Evolutionary conservation across 169 alveolate species (phyloP).

Genomic region (Plasmodium chabaudi): DNA sequence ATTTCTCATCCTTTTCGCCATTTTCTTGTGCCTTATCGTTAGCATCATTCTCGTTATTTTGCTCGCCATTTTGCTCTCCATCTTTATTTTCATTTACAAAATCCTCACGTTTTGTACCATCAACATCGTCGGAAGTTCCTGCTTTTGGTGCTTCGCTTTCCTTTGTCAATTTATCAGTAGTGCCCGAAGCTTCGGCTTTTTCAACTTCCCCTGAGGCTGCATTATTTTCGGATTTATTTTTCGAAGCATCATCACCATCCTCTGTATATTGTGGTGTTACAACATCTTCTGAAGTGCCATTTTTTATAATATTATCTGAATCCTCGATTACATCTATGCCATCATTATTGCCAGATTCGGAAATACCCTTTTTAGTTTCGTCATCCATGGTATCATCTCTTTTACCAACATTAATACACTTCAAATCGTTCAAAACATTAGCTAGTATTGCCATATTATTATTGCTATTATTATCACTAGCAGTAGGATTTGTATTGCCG

Average conservation of each 20-base stretch:
- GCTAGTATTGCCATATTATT: constrained; percentile 14
- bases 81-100: neutral
- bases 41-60: neutral
- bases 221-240: too few relatives aligned
- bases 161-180: neutral
- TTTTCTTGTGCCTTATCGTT: neutral
- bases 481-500: neutral
- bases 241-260: too few relatives aligned
- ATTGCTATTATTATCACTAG: neutral
- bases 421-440: constrained; percentile 46
- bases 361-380: neutral
- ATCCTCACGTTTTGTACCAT: neutral
- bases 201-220: too few relatives aligned
- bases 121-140: neutral
- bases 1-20: neutral
- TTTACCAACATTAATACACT: constrained; percentile 34
- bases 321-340: neutral
- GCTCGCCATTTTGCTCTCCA: neutral
- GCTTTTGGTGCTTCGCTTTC: neutral
- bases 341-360: neutral
- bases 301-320: neutral
- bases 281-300: too few relatives aligned
- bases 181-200: too few relatives aligned
- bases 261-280: too few relatives aligned
- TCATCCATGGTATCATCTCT: constrained; percentile 14